These are phyloP conservation scores for Trametes cinnabarina DNA, from an alignment of 768 basidiomycete genomes.

Conservation along the genomic window DNA sequence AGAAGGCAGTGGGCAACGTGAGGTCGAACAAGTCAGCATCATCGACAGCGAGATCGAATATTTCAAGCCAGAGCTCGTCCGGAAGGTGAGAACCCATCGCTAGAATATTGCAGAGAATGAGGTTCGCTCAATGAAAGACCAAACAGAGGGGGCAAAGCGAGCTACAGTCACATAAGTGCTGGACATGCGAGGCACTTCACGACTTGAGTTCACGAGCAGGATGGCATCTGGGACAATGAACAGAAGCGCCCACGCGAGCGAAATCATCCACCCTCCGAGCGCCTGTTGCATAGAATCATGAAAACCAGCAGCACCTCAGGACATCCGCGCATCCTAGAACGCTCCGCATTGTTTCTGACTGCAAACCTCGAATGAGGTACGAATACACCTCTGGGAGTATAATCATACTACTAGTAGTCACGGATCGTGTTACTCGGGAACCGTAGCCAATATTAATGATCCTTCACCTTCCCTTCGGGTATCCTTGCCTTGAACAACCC, in stretches of 20 bases:
- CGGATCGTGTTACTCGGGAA: too few species aligned
- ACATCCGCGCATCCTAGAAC: too few species aligned
- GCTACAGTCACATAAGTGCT: conserved; percentile 11
- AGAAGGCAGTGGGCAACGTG: conserved; percentile 59
- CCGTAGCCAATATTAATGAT: conserved; percentile 28
- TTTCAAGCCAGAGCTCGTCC: conserved; percentile 65
- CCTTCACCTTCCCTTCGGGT: conserved; percentile 65
- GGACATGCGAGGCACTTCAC: not conserved
- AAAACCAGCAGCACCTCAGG: too few species aligned
- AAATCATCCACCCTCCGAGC: not conserved
- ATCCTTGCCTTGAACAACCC: conserved; percentile 71
- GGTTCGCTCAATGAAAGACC: not conserved
- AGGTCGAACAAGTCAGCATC: conserved; percentile 67
- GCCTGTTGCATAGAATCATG: not conserved
- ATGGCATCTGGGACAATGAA: not conserved
- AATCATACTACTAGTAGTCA: too few species aligned
- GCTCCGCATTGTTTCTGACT: too few species aligned
- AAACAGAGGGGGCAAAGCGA: not conserved
- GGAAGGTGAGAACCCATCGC: conserved; percentile 45
- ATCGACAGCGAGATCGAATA: conserved; percentile 69
- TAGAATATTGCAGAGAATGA: not conserved
- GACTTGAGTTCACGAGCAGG: not conserved
- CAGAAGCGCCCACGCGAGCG: not conserved
- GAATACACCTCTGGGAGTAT: too few species aligned
- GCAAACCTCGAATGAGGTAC: too few species aligned